These are phyloP conservation scores for Hebeloma cylindrosporum DNA, from an alignment of 768 basidiomycete genomes.

Conservation along the genomic window DNA sequence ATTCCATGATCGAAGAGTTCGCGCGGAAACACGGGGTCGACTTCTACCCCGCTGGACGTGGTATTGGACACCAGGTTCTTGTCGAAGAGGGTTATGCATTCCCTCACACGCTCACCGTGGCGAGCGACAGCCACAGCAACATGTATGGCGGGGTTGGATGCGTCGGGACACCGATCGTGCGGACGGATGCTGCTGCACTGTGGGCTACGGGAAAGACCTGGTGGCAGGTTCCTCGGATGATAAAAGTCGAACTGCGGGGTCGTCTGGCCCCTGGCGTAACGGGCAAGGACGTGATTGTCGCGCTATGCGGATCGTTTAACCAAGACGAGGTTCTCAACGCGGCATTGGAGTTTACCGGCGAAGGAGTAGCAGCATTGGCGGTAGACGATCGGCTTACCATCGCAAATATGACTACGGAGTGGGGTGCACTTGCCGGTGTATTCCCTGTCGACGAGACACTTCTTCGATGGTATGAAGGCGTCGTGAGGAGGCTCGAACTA, in stretches of 20 bases:
- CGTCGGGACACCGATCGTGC: constrained; percentile 95
- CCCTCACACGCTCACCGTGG: constrained; percentile 92
- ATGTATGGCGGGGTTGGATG: constrained; percentile 99
- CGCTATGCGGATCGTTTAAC: constrained; percentile 94
- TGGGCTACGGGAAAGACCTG: constrained; percentile 99
- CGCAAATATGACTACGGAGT: constrained; percentile 99
- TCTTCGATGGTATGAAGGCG: constrained; percentile 81
- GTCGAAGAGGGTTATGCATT: constrained; percentile 99
- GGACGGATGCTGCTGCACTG: constrained; percentile 91
- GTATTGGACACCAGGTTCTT: constrained; percentile 96
- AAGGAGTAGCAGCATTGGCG: constrained; percentile 72
- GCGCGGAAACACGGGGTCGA: constrained; percentile 84
- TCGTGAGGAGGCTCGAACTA: constrained; percentile 70
- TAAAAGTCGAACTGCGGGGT: constrained; percentile 90
- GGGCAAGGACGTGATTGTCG: constrained; percentile 98
- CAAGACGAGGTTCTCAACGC: constrained; percentile 95
- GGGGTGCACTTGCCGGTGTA: constrained; percentile 95
- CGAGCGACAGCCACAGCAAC: constrained; percentile 95
- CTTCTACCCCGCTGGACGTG: constrained; percentile 96
- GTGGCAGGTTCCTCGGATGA: constrained; percentile 99
- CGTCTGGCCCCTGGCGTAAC: constrained; percentile 85
- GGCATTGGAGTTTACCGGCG: constrained; percentile 94
- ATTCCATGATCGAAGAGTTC: constrained; percentile 88
- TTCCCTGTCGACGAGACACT: constrained; percentile 90
- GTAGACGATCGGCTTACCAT: constrained; percentile 96